Evolutionary conservation across 352 stramenopile genomes (phyloP), one percentile per base, ranked within the genome.

Genomic region (Phytopythium montanum): DNA sequence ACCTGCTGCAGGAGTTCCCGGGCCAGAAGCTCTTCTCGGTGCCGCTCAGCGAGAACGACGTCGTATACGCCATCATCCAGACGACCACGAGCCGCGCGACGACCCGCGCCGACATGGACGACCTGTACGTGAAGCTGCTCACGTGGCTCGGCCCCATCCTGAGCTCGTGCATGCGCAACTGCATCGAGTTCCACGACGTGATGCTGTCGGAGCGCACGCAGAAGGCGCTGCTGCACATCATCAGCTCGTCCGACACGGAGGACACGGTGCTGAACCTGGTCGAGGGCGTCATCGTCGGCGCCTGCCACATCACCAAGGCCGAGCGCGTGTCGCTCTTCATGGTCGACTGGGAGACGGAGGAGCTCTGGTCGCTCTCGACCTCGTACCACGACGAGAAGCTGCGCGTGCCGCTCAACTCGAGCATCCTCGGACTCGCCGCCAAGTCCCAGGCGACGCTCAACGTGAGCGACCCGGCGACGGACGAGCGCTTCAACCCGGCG

Each of bases 181-280:
- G 81, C 49, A 93, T 95, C 54, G 83, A 95, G 64, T 92, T 81
- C 59, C 85, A 93, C 56, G 85, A 95, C 41, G 79, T 93, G 19
- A 54, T 93, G 54, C 65, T 95, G 1, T 91, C 81, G 5, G 83
- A 95, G 48, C 83, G 85, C 18, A 95, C 85, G 3, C 85, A 95
- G 49, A 90, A 92, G 53, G 85, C 85, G 31, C 65, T 95, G 45
- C 70, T 95, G 21, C 83, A 92, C 62, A 93, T 93, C 62, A 90
- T 92, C 46, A 92, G 81, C 66, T 92, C 81, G 29, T 91, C 83
- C 5, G 81, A 90, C 51, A 91, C 76, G 0, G 83, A 92, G 68
- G 85, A 92, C 54, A 94, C 85, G 1, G 83, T 94, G 45, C 66
- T 93, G 29, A 92, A 93, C 63, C 69, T 94, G 23, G 81, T 94